Evolutionary conservation across 257 asterid genomes (phyloP).

Genomic region (Haberlea rhodopensis): DNA sequence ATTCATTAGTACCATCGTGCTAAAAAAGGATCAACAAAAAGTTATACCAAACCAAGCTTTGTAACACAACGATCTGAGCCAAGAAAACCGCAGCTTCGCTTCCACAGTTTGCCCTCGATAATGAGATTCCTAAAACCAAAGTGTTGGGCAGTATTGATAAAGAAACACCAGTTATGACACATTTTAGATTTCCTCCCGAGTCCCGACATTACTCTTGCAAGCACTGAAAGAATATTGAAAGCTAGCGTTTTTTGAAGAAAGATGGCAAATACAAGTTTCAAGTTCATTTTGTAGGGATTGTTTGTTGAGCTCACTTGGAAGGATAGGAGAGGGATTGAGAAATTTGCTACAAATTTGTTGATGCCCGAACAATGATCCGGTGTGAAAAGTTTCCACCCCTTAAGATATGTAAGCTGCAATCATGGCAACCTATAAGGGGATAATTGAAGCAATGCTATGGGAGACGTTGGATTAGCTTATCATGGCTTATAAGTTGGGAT

Average conservation of each 20-base stretch:
- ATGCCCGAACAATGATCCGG: slow-evolving; percentile 79
- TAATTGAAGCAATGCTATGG: slow-evolving; percentile 62
- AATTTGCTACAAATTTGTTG: slow-evolving; percentile 84
- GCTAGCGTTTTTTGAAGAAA: slow-evolving; percentile 63
- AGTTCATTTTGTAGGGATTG: slow-evolving; percentile 76
- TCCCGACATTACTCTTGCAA: slow-evolving; percentile 46
- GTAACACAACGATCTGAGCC: slow-evolving; percentile 73
- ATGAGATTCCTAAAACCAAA: slow-evolving; percentile 73
- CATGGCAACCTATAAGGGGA: too few relatives aligned
- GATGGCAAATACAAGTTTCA: slow-evolving; percentile 65
- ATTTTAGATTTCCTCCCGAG: slow-evolving; percentile 55
- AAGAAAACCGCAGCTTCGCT: slow-evolving; percentile 46
- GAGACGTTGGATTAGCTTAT: slow-evolving; percentile 50
- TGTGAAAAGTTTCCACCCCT: too few relatives aligned
- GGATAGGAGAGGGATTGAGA: slow-evolving; percentile 77
- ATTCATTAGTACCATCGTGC: slow-evolving; percentile 54
- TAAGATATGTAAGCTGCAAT: too few relatives aligned
- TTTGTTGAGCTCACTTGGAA: slow-evolving; percentile 71
- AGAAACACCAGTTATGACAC: slow-evolving; percentile 83
- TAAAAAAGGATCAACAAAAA: slow-evolving; percentile 73
- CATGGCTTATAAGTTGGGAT: slow-evolving; percentile 44
- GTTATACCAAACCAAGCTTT: slow-evolving; percentile 87
- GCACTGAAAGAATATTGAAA: slow-evolving; percentile 35
- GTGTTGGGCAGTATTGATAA: slow-evolving; percentile 82
- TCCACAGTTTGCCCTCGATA: too few relatives aligned